Evolutionary conservation across 768 basidiomycete species (phyloP).

Genomic region (Leccinellum luteum): DNA sequence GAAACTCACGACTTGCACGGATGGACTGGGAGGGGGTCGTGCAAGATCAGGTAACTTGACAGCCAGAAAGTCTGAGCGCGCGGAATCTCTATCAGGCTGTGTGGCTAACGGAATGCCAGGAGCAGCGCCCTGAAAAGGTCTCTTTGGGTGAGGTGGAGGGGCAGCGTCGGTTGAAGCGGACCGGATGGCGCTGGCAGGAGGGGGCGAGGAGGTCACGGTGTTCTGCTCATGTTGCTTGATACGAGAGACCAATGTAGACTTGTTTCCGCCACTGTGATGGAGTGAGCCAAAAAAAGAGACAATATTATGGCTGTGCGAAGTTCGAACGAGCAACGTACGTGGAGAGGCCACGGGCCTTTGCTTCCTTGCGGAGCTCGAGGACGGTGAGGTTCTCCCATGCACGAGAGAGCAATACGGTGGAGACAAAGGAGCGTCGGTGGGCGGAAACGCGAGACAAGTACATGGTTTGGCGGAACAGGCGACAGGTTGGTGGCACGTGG

Average conservation of each 20-base stretch:
- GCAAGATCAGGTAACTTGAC: slow-evolving; percentile 58
- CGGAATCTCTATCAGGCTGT: slow-evolving; percentile 12
- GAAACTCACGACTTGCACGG: slow-evolving; percentile 57
- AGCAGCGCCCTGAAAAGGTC: slow-evolving; percentile 30
- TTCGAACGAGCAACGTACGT: slow-evolving; percentile 37
- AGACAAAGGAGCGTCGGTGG: slow-evolving; percentile 41
- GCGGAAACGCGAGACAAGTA: neutral
- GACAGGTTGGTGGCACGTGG: slow-evolving; percentile 3
- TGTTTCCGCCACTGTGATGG: slow-evolving; percentile 51
- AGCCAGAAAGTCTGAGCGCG: slow-evolving; percentile 39
- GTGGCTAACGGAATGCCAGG: slow-evolving; percentile 44
- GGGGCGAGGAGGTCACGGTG: slow-evolving; percentile 17
- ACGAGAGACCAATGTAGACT: slow-evolving; percentile 52
- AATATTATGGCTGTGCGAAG: neutral
- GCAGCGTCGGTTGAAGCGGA: slow-evolving; percentile 23
- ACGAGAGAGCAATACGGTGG: slow-evolving; percentile 54
- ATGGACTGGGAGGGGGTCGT: slow-evolving; percentile 38
- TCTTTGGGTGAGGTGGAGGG: slow-evolving; percentile 19
- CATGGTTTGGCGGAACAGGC: neutral
- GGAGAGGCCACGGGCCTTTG: slow-evolving; percentile 54
- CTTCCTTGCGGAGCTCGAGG: slow-evolving; percentile 49
- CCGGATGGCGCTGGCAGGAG: slow-evolving; percentile 15
- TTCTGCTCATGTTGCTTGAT: slow-evolving; percentile 49
- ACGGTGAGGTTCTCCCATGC: slow-evolving; percentile 55
- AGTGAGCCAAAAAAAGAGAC: neutral